These are phyloP conservation scores for Plectosphaerella plurivora DNA, from an alignment of 2,329 filamentous ascomycete species.

Conservation along the genomic window DNA sequence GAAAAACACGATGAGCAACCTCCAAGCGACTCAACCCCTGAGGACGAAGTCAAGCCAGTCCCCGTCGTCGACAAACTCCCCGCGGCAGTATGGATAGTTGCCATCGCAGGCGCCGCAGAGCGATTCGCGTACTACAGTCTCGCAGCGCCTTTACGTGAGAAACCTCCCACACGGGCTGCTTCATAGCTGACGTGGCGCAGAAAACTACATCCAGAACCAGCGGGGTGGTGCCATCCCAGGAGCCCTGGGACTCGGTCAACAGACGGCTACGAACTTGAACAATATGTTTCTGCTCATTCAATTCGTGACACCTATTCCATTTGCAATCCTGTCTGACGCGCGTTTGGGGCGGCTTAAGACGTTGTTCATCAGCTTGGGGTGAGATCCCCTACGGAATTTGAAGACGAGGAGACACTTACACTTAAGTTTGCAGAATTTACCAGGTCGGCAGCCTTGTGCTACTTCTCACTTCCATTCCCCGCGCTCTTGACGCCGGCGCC, in stretches of 20 bases:
- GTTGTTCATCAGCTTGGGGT: slow-evolving; percentile 23
- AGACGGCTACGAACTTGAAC: slow-evolving; percentile 39
- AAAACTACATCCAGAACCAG: slow-evolving; percentile 37
- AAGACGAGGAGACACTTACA: no score
- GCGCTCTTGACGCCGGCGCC: slow-evolving; percentile 40
- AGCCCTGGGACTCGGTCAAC: slow-evolving; percentile 44
- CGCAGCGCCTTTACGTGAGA: slow-evolving; percentile 9
- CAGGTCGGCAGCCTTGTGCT: slow-evolving; percentile 34
- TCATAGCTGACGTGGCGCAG: slow-evolving; percentile 11
- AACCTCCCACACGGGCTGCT: background rate
- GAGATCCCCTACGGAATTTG: no score
- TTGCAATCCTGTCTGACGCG: slow-evolving; percentile 55
- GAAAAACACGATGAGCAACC: background rate
- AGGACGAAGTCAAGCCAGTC: slow-evolving; percentile 11
- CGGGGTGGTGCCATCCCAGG: slow-evolving; percentile 32
- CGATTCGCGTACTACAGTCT: slow-evolving; percentile 15
- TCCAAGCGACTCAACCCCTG: background rate
- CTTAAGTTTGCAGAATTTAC: no score
- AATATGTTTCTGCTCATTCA: slow-evolving; percentile 42
- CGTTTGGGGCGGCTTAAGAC: slow-evolving; percentile 59
- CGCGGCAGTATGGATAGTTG: slow-evolving; percentile 13
- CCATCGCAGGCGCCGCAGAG: slow-evolving; percentile 13
- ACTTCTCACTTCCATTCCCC: slow-evolving; percentile 48
- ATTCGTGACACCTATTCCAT: slow-evolving; percentile 51
- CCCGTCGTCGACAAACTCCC: slow-evolving; percentile 13